Evolutionary conservation across 1,139 yeast species (phyloP), one percentile per base, ranked within the genome.

Genomic region (Magnusiomyces fungicola): DNA sequence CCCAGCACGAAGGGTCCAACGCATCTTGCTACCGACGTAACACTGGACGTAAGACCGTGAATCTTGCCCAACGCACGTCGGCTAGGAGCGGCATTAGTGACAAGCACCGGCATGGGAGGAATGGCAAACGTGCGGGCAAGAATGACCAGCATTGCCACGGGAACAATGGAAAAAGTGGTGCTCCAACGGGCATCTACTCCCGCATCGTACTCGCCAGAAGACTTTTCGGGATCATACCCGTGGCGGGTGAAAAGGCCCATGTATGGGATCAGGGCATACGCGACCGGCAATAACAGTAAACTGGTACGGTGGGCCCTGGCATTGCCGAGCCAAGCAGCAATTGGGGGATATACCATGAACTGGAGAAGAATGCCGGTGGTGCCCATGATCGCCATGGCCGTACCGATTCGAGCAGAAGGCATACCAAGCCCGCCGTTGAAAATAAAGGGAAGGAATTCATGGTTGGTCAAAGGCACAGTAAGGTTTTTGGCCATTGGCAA

Each of bases 1-100:
- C 86, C 86, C 74, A 81, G 75, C 2, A 70, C 37, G 32, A 79
- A 63, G 0, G 86, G 86, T 1, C 81, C 83, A 1, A 77, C 47
- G 51, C 75, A 78, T 53, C 84, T 63, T 0, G 84, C 81, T 29
- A 77, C 67, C 1, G 83, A 71, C 23, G 75, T 69, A 40, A 75
- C 68, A 16, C 61, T 56, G 43, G 62, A 64, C 5, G 66, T 60
- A 3, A 63, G 53, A 1, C 67, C 67, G 47, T 61, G 66, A 2
- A 64, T 60, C 3, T 64, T 59, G 3, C 67, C 67, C 43, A 64
- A 53, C 19, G 37, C 36, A 19, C 23, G 21, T 7, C 49, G 44
- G 12, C 56, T 50, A 3, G 64, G 62, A 9, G 63, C 54, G 1
- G 65, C 63, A 46, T 64, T 62, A 29, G 65, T 63, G 39, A 61